These are phyloP conservation scores for Hondaea fermentalgiana DNA, from an alignment of 108 stramenopile species.

Conservation along the genomic window DNA sequence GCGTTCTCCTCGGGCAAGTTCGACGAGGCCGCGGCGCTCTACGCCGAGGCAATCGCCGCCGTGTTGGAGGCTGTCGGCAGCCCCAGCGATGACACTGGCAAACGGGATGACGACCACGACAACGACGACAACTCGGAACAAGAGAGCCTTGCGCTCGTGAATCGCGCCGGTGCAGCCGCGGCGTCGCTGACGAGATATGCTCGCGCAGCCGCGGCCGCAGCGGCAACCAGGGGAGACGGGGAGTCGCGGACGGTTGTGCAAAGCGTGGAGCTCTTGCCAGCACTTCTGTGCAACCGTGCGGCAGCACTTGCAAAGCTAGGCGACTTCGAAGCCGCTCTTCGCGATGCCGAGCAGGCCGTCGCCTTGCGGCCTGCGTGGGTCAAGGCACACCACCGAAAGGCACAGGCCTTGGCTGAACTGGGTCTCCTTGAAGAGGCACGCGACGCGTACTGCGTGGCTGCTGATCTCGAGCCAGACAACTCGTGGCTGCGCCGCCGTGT, in stretches of 20 bases:
- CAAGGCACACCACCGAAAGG: not conserved
- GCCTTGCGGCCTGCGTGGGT: not conserved
- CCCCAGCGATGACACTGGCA: too few relatives aligned
- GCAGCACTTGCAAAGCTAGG: not conserved
- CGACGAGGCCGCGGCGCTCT: too few relatives aligned
- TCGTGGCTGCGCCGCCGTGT: not conserved
- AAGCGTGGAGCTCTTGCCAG: not conserved
- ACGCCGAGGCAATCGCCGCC: too few relatives aligned
- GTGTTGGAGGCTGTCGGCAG: too few relatives aligned
- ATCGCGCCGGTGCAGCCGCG: too few relatives aligned
- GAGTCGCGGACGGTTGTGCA: not conserved
- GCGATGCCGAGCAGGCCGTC: not conserved
- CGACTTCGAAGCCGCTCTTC: not conserved
- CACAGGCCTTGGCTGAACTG: not conserved
- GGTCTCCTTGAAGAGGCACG: not conserved
- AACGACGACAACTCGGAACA: too few relatives aligned
- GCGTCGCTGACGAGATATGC: not conserved
- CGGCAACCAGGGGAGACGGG: not conserved
- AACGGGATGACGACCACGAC: too few relatives aligned
- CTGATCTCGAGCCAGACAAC: slow-evolving; percentile 3
- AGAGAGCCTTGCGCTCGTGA: too few relatives aligned
- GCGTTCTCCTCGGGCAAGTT: too few relatives aligned
- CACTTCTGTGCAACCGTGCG: not conserved
- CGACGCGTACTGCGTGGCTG: slow-evolving; percentile 1
- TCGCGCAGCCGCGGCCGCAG: not conserved